Evolutionary conservation across 2,329 filamentous ascomycete genomes (phyloP).

Genomic region (Aspergillus sp.): DNA sequence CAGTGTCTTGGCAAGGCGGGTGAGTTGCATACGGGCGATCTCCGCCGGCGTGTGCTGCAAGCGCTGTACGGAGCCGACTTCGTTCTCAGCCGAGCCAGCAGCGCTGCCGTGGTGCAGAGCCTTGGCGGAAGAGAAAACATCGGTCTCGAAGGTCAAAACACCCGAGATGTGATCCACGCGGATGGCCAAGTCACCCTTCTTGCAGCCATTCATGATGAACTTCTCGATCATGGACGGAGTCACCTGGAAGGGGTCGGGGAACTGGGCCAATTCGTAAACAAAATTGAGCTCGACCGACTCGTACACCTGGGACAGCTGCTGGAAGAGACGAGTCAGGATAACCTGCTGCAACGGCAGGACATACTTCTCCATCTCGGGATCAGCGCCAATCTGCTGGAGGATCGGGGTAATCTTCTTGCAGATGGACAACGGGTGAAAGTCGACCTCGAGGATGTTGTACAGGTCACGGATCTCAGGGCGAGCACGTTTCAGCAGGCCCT

Average conservation of each 20-base stretch:
- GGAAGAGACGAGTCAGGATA: constrained; percentile 94
- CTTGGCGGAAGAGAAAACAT: constrained; percentile 96
- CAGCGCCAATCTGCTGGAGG: constrained; percentile 81
- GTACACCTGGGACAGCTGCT: constrained; percentile 97
- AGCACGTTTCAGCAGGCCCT: constrained; percentile 85
- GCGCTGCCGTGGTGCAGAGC: constrained; percentile 76
- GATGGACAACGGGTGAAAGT: constrained; percentile 97
- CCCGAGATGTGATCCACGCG: constrained; percentile 93
- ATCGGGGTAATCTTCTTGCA: constrained; percentile 99
- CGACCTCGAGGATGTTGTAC: constrained; percentile 97
- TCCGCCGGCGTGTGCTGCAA: constrained; percentile 96
- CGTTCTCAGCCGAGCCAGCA: constrained; percentile 78
- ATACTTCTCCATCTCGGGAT: constrained; percentile 96
- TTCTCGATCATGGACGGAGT: constrained; percentile 89
- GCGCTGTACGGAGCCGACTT: constrained; percentile 78
- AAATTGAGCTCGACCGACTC: constrained; percentile 94
- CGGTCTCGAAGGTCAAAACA: constrained; percentile 92
- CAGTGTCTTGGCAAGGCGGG: constrained; percentile 80
- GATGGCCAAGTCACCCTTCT: constrained; percentile 96
- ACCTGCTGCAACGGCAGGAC: constrained; percentile 94
- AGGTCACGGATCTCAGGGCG: constrained; percentile 91
- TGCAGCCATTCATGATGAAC: constrained; percentile 99
- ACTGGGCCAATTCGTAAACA: constrained; percentile 85
- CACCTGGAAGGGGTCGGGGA: constrained; percentile 94
- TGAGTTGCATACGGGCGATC: constrained; percentile 91